Percentiles rank a stretch among this genome's conserved stretches.
These are phyloP conservation scores for Paramecium biaurelia DNA, from an alignment of 73 alveolate genomes.

Conservation along the genomic window DNA sequence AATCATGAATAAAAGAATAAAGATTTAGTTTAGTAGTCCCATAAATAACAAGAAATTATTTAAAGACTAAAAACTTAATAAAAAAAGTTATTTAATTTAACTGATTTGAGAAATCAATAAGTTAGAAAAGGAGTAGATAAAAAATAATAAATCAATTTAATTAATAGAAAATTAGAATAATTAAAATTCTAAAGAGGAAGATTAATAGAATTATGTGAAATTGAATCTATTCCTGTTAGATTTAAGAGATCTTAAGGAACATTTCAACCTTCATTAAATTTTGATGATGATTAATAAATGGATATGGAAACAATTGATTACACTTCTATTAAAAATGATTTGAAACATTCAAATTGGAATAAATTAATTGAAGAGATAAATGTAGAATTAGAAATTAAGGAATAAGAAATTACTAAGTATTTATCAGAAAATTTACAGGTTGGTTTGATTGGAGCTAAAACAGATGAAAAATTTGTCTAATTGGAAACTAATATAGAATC, in stretches of 20 bases:
- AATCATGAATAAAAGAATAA: slow-evolving; percentile 58
- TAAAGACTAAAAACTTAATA: slow-evolving; percentile 66
- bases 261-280: not conserved
- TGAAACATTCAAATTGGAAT: slow-evolving; percentile 56
- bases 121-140: slow-evolving; percentile 66
- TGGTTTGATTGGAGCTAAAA: slow-evolving; percentile 73
- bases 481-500: slow-evolving; percentile 75
- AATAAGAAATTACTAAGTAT: slow-evolving; percentile 64
- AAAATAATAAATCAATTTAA: slow-evolving; percentile 61
- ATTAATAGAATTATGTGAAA: slow-evolving; percentile 12
- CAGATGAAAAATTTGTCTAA: slow-evolving; percentile 76
- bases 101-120: slow-evolving; percentile 66
- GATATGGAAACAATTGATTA: slow-evolving; percentile 17
- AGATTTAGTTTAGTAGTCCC: slow-evolving; percentile 71
- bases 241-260: slow-evolving; percentile 31
- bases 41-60: slow-evolving; percentile 65
- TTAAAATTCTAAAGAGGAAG: slow-evolving; percentile 51
- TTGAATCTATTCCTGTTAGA: slow-evolving; percentile 52
- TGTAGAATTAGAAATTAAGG: slow-evolving; percentile 74
- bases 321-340: not conserved
- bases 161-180: slow-evolving; percentile 69
- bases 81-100: slow-evolving; percentile 58
- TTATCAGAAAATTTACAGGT: slow-evolving; percentile 60
- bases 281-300: slow-evolving; percentile 18
- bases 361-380: slow-evolving; percentile 43